Evolutionary conservation across 805 yeast species (phyloP), one percentile per base, ranked within the genome.

Genomic region (Pichia occidentalis): DNA sequence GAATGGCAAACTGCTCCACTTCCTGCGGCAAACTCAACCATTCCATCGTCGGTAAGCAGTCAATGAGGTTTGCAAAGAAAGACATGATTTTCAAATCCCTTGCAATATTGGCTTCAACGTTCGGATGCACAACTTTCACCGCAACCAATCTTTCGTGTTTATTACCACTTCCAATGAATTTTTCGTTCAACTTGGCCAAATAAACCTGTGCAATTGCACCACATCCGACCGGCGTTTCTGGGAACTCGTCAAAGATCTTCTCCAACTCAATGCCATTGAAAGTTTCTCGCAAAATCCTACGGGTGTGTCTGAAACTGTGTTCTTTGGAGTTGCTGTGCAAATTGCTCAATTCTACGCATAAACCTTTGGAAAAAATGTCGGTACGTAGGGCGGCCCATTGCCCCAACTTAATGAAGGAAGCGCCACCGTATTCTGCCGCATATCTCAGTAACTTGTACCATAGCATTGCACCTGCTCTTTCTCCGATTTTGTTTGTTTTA

Each of bases 371-470:
- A 61, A 92, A 90, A 24, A 92, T 81, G 60, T 92, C 99, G 0
- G 95, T 85, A 59, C 99, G 73, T 9, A 95, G 83, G 3, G 97
- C 97, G 0, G 98, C 98, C 99, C 99, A 92, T 64, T 92, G 99
- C 4, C 97, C 98, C 40, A 92, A 70, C 59, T 85, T 83, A 40
- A 83, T 78, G 56, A 83, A 92, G 4, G 95, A 81, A 3, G 97
- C 95, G 1, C 98, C 98, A 0, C 95, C 96, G 13, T 65, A 45
- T 58, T 90, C 95, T 41, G 92, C 75, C 1, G 81, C 64, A 55
- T 71, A 59, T 34, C 85, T 68, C 16, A 90, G 61, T 32, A 76
- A 60, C 37, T 61, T 60, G 59, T 73, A 88, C 96, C 97, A 90
- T 16, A 76, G 28, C 14, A 70, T 49, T 2, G 84, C 73, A 0